Percentiles rank a stretch among this genome's conserved stretches.
Conservation (phyloP, 2,329 filamentous ascomycete species). For the Cladosporium phlei region DNA sequence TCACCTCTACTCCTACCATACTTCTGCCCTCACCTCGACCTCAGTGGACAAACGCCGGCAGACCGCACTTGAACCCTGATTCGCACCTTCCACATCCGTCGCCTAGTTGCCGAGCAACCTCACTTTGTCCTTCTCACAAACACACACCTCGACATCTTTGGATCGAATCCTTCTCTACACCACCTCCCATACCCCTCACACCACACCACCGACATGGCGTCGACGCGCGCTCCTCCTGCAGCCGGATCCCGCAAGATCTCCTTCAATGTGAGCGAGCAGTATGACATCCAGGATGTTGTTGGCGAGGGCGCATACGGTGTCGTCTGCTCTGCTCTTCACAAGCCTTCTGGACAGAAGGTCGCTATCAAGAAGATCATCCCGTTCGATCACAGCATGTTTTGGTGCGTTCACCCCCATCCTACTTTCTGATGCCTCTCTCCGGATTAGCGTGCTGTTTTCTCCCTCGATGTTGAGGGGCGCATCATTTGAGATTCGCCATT, state of each 20-base stretch:
- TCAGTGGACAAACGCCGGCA: constrained; percentile 1
- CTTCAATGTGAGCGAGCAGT: constrained; percentile 99
- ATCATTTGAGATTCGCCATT: too few relatives aligned
- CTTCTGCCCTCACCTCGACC: not conserved
- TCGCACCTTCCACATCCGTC: constrained; percentile 10
- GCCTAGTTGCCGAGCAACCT: constrained; percentile 10
- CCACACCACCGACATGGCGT: constrained; percentile 18
- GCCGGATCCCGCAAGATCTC: constrained; percentile 83
- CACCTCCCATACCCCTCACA: not conserved
- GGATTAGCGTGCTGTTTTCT: too few relatives aligned
- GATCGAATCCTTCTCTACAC: not conserved
- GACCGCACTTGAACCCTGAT: not conserved
- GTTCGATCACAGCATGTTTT: constrained; percentile 97
- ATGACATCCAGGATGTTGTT: constrained; percentile 98
- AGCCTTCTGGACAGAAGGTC: constrained; percentile 95
- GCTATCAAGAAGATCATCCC: constrained; percentile 99
- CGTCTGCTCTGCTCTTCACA: constrained; percentile 96
- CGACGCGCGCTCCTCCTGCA: constrained; percentile 25
- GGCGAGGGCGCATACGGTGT: constrained; percentile 98
- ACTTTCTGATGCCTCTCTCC: too few relatives aligned
- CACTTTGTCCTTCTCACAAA: not conserved
- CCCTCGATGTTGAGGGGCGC: too few relatives aligned
- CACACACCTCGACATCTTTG: not conserved
- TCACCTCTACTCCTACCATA: not conserved
- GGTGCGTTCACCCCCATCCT: too few relatives aligned